Conservation (phyloP, 1,139 yeast species). For the Blastobotrys niveus region DNA sequence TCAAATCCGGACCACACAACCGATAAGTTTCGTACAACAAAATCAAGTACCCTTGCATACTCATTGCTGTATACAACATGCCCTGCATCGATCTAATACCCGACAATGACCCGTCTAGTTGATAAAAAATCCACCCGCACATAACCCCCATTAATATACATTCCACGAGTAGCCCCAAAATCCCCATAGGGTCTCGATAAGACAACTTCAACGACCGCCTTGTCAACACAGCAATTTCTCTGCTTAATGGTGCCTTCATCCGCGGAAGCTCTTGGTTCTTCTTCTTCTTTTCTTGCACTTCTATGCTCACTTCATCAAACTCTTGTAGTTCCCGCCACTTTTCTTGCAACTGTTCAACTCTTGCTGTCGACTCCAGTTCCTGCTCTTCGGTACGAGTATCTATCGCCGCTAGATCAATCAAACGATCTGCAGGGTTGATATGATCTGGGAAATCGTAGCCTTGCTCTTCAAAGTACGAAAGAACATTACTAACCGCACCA, state of each 20-base stretch:
- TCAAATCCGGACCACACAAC: constrained; percentile 61
- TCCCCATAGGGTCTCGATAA: constrained; percentile 54
- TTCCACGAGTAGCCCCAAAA: constrained; percentile 50
- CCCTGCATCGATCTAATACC: constrained; percentile 68
- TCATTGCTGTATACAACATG: constrained; percentile 56
- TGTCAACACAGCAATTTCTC: constrained; percentile 53
- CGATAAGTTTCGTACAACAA: constrained; percentile 69
- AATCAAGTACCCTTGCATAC: constrained; percentile 64
- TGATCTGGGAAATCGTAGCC: constrained; percentile 45
- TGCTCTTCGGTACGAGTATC: constrained; percentile 44
- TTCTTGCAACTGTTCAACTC: constrained; percentile 44
- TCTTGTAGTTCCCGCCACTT: constrained; percentile 41
- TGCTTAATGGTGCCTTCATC: constrained; percentile 35
- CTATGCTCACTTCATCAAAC: constrained; percentile 1
- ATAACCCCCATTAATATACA: constrained; percentile 52
- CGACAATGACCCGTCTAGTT: constrained; percentile 54
- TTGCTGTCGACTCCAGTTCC: constrained; percentile 41
- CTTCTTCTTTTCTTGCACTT: not conserved
- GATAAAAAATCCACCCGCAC: constrained; percentile 72
- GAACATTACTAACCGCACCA: constrained; percentile 46
- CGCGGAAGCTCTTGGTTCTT: constrained; percentile 9
- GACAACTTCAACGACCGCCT: constrained; percentile 52
- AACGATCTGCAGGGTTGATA: constrained; percentile 56
- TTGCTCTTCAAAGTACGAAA: constrained; percentile 47
- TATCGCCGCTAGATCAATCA: constrained; percentile 65